Conservation (phyloP, 345 rosid species). For the Raphanus sativus region DNA sequence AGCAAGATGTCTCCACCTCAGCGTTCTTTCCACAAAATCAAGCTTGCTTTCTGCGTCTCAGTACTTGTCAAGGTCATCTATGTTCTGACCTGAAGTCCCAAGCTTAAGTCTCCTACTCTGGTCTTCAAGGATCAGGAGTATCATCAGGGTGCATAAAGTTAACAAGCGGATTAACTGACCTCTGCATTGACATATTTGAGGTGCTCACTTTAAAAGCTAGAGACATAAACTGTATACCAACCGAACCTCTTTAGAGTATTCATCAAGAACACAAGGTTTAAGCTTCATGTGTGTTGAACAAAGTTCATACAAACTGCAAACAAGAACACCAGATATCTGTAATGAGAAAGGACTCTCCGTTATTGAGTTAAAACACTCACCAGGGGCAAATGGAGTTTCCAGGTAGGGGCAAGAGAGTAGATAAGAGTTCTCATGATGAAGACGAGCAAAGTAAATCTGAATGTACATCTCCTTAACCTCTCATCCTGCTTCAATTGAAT, state of each 20-base stretch:
- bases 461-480: conserved; percentile 70
- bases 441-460: conserved; percentile 85
- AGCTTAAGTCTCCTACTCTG: conserved; percentile 29
- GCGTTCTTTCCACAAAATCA: conserved; percentile 87
- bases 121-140: too few species aligned
- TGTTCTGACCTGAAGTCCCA: conserved; percentile 99
- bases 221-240: too few species aligned
- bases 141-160: too few species aligned
- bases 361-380: conserved; percentile 38
- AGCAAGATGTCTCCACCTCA: conserved; percentile 95
- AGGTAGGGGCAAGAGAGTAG: too few species aligned
- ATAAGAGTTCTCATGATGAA: conserved; percentile 57
- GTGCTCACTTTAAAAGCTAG: too few species aligned
- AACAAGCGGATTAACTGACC: too few species aligned
- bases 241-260: too few species aligned
- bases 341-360: neutral
- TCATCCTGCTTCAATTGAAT: conserved; percentile 51
- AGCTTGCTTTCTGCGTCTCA: conserved; percentile 77
- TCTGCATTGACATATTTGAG: too few species aligned
- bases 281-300: too few species aligned
- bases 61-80: conserved; percentile 87
- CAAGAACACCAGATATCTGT: conserved; percentile 11
- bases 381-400: conserved; percentile 52
- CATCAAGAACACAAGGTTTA: too few species aligned
- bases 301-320: neutral